phyloP scores from a whole-genome alignment of 2,329 filamentous ascomycete species.

The Parasarocladium wereldwijsianum region DNA sequence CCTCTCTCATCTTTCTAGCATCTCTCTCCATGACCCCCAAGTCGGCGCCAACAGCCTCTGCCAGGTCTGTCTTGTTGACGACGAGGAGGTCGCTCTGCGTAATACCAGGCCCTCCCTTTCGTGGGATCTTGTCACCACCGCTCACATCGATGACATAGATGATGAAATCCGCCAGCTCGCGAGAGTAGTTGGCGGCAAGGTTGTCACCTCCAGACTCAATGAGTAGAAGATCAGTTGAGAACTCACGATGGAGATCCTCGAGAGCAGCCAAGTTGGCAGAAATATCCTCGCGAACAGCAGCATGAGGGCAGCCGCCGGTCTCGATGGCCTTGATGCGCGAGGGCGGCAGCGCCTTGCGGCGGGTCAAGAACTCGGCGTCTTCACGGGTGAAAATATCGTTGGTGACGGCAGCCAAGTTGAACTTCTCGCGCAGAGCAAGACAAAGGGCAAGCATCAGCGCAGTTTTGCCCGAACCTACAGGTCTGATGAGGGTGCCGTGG shows the following conservation, averaged over 20 bases:
- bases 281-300: slow-evolving; percentile 94
- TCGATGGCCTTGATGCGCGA: slow-evolving; percentile 87
- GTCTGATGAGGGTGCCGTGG: slow-evolving; percentile 32
- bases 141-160: slow-evolving; percentile 97
- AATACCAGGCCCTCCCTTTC: slow-evolving; percentile 93
- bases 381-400: slow-evolving; percentile 99
- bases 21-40: slow-evolving; percentile 89
- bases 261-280: slow-evolving; percentile 84
- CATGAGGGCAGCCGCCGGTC: slow-evolving; percentile 93
- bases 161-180: slow-evolving; percentile 93
- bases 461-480: slow-evolving; percentile 93
- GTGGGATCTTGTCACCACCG: slow-evolving; percentile 89
- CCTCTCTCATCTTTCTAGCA: slow-evolving; percentile 86
- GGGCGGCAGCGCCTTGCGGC: slow-evolving; percentile 68
- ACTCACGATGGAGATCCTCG: slow-evolving; percentile 71
- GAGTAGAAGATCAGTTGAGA: slow-evolving; percentile 68
- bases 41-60: slow-evolving; percentile 81
- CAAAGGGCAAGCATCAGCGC: slow-evolving; percentile 93
- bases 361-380: slow-evolving; percentile 93
- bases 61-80: slow-evolving; percentile 95
- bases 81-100: slow-evolving; percentile 89
- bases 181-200: slow-evolving; percentile 87
- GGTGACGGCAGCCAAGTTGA: slow-evolving; percentile 87
- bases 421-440: slow-evolving; percentile 62
- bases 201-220: slow-evolving; percentile 97